Percentiles rank a stretch among this genome's conserved stretches.
These are phyloP conservation scores for Botrytis fragariae DNA, from an alignment of 2,329 filamentous ascomycete species.

Conservation along the genomic window DNA sequence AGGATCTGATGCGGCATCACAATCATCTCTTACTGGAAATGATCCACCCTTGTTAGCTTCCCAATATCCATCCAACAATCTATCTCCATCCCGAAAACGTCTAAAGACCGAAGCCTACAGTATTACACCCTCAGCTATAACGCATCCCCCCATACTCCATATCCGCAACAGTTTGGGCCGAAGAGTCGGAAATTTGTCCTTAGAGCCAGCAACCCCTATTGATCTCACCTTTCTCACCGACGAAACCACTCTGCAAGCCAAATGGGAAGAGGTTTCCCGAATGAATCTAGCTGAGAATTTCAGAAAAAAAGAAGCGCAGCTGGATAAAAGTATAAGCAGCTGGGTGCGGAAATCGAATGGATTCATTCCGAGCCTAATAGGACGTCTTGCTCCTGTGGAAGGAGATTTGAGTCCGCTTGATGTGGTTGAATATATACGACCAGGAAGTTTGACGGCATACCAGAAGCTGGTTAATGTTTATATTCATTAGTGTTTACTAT, in stretches of 20 bases:
- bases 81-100: neutral
- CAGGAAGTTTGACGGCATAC: neutral
- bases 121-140: neutral
- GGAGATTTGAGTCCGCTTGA: no score
- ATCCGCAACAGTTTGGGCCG: neutral
- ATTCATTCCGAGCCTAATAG: neutral
- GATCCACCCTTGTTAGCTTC: neutral
- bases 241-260: neutral
- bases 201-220: neutral
- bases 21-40: neutral
- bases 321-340: neutral
- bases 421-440: neutral
- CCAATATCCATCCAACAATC: neutral
- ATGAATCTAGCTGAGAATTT: neutral
- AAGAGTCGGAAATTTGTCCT: neutral
- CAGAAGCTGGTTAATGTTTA: neutral
- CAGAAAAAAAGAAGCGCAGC: neutral
- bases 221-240: neutral
- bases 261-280: neutral
- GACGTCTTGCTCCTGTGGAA: neutral
- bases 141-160: accelerated
- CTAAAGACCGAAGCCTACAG: accelerated
- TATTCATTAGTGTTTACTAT: neutral
- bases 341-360: neutral
- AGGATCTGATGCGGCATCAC: neutral